Evolutionary conservation across 805 yeast genomes (phyloP), one percentile per base, ranked within the genome.

Genomic region (Cyberlindnera xylosilytica): DNA sequence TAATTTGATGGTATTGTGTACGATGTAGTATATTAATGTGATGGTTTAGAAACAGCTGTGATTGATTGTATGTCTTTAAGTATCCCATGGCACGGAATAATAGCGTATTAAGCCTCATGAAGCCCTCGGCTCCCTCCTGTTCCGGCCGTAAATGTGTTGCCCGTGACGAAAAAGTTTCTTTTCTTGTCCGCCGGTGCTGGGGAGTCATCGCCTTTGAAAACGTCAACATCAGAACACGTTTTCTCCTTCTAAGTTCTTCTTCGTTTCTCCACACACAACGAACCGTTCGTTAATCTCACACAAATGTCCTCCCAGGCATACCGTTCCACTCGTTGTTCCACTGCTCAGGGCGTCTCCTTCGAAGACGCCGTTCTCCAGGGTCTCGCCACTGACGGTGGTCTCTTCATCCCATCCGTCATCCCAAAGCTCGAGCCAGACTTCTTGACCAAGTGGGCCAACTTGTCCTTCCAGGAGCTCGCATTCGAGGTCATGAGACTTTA

Each of bases 311-410:
- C 85, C 9, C 79, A 78, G 71, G 67, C 70, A 30, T 86, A 86
- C 63, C 81, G 91, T 69, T 86, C 95, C 16, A 83, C 95, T n/a
- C 82, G 95, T 64, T 76, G 86, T 4, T 46, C 75, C 16, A 60
- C 58, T 3, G 61, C 65, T 15, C 77, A 78, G 54, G 60, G 73
- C 7, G 71, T 76, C 38, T 74, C 88, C 5, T 87, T 87, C 52
- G 95, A 87, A 63, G 89, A 81, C 40, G 91, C 84, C 17, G 84
- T 87, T 44, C 81, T 86, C 64, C 84, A 85, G 44, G 99, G 99
- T 39, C 74, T 93, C 58, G 98, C 98, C 41, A 80, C 86, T 36
- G 99, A 95, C 62, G 99, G 99, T 52, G 99, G 99, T 31, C 76
- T 93, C 31, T 93, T 87, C 64, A 74, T 93, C 42, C 99, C 99